Conservation (phyloP, 2,329 filamentous ascomycete genomes). For the Domatiomyces globalis region DNA sequence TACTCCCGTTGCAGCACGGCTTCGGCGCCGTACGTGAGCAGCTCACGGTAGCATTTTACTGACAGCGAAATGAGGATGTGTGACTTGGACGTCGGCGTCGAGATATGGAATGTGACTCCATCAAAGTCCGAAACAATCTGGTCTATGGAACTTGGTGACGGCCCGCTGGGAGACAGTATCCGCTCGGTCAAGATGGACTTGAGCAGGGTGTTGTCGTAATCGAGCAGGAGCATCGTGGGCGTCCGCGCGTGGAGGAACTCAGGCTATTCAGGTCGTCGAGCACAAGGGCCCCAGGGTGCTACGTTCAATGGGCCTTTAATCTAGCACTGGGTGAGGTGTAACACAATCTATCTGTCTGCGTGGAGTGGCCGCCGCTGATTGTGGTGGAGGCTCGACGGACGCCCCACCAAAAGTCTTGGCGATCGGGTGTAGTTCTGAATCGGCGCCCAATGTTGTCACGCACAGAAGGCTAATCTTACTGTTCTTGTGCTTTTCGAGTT, state of each 20-base stretch:
- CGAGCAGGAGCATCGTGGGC: constrained; percentile 67
- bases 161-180: constrained; percentile 53
- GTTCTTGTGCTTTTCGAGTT: too few relatives aligned
- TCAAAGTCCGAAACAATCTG: constrained; percentile 99
- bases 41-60: constrained; percentile 86
- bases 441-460: too few relatives aligned
- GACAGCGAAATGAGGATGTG: constrained; percentile 90
- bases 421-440: too few relatives aligned
- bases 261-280: too few relatives aligned
- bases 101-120: constrained; percentile 96
- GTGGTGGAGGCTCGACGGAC: too few relatives aligned
- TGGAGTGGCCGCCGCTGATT: too few relatives aligned
- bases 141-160: constrained; percentile 70
- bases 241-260: too few relatives aligned
- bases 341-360: too few relatives aligned
- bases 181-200: constrained; percentile 91
- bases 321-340: not conserved
- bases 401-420: not conserved
- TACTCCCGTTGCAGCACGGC: constrained; percentile 89
- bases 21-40: constrained; percentile 85
- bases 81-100: constrained; percentile 82
- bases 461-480: too few relatives aligned
- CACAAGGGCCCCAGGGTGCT: not conserved
- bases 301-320: not conserved
- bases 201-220: constrained; percentile 97